phyloP scores from a whole-genome alignment of 164 flowering plant species.

The Paratinospora sagittata region DNA sequence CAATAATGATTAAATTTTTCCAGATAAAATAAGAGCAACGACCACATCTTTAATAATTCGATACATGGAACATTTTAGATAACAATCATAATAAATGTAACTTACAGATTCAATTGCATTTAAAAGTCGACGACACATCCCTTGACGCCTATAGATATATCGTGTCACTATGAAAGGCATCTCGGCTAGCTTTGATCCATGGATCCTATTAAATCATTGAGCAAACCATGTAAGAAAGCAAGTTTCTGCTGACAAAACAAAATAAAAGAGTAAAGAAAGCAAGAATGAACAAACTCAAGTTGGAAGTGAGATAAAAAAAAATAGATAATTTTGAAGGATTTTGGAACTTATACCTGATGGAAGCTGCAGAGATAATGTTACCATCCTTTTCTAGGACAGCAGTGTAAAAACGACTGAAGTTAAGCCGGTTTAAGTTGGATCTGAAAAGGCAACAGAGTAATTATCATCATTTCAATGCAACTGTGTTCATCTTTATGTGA shows the following conservation, averaged over 20 bases:
- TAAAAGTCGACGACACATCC: constrained; percentile 30
- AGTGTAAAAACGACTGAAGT: constrained; percentile 70
- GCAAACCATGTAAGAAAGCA: not conserved
- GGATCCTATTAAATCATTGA: constrained; percentile 27
- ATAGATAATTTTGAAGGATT: not conserved
- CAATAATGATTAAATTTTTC: not conserved
- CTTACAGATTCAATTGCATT: constrained; percentile 33
- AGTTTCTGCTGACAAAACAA: not conserved
- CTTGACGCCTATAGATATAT: constrained; percentile 18
- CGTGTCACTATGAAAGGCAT: constrained; percentile 46
- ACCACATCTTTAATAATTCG: not conserved
- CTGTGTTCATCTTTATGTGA: no score
- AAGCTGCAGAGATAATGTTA: constrained; percentile 78
- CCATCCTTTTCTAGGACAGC: constrained; percentile 78
- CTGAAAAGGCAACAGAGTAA: constrained; percentile 30
- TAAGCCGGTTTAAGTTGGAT: constrained; percentile 74
- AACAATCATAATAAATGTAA: not conserved
- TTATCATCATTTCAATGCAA: not conserved
- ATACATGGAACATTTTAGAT: no score
- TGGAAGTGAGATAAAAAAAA: no score
- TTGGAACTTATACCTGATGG: constrained; percentile 53
- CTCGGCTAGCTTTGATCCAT: constrained; percentile 36
- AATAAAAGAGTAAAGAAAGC: not conserved
- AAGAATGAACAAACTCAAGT: no score
- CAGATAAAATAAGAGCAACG: not conserved